Conservation (phyloP, 2,329 filamentous ascomycete genomes). For the Colletotrichum echinochloae region DNA sequence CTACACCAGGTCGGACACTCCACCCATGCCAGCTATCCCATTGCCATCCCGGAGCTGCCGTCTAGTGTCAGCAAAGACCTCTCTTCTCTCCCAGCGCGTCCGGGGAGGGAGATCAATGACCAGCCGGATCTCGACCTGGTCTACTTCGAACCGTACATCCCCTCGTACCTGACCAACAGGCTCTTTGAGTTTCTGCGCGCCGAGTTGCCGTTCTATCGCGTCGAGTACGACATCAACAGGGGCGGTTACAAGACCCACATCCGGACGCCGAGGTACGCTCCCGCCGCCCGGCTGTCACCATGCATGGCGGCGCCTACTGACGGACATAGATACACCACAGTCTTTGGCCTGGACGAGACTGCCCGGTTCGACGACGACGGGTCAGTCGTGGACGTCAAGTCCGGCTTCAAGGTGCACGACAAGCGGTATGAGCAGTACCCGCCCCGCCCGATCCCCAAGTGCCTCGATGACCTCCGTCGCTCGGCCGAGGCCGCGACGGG, state of each 20-base stretch:
- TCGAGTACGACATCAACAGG: conserved; percentile 78
- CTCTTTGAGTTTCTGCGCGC: conserved; percentile 78
- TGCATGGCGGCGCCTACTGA: neutral
- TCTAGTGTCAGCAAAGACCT: conserved; percentile 54
- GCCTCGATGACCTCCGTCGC: conserved; percentile 72
- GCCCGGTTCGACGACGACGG: conserved; percentile 65
- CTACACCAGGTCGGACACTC: conserved; percentile 45
- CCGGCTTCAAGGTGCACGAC: conserved; percentile 55
- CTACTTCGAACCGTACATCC: conserved; percentile 81
- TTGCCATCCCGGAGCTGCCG: conserved; percentile 61
- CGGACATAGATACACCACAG: conserved; percentile 60
- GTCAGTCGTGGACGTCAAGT: conserved; percentile 59
- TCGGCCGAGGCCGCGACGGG: conserved; percentile 74
- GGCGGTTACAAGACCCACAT: conserved; percentile 72
- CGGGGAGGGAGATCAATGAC: conserved; percentile 70
- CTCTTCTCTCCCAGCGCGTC: conserved; percentile 60
- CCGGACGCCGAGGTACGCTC: conserved; percentile 60
- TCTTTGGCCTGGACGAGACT: conserved; percentile 72
- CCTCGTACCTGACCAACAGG: conserved; percentile 63
- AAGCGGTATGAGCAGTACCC: conserved; percentile 66
- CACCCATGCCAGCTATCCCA: conserved; percentile 61
- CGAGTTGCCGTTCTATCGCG: conserved; percentile 81
- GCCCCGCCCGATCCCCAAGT: conserved; percentile 78
- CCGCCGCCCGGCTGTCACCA: no score
- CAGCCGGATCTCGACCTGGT: conserved; percentile 79